Percentiles rank a stretch among this genome's conserved stretches.
Conservation (phyloP, 1,284 basidiomycete species). For the Tetrapyrgos nigripes region DNA sequence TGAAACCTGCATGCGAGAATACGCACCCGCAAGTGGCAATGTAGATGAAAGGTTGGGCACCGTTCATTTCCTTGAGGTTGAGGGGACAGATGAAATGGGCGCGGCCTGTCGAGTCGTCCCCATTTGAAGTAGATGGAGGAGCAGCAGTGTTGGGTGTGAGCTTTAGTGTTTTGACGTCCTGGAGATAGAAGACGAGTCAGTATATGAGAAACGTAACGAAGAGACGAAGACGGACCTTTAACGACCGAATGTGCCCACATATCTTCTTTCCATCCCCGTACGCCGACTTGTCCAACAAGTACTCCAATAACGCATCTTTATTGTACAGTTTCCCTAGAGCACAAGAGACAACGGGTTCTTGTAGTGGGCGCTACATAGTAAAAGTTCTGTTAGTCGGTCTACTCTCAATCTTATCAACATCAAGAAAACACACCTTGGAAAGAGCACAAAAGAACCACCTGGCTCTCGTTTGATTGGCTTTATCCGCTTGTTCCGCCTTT, state of each 20-base stretch:
- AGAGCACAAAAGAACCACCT: conserved; percentile 91
- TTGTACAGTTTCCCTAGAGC: conserved; percentile 93
- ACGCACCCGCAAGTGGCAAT: conserved; percentile 89
- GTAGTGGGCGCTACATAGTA: conserved; percentile 69
- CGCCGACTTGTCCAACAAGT: conserved; percentile 76
- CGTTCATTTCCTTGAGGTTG: conserved; percentile 93
- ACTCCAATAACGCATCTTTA: conserved; percentile 91
- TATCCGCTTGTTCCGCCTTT: conserved; percentile 88
- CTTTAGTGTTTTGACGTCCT: conserved; percentile 88
- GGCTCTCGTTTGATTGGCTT: conserved; percentile 85
- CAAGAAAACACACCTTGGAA: conserved; percentile 72
- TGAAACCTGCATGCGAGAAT: conserved; percentile 79
- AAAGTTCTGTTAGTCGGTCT: no score
- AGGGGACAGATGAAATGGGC: conserved; percentile 88
- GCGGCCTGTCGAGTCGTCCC: conserved; percentile 47
- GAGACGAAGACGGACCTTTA: conserved; percentile 69
- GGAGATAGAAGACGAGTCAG: conserved; percentile 5
- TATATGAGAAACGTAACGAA: neutral
- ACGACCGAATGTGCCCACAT: conserved; percentile 84
- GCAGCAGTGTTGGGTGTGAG: conserved; percentile 75
- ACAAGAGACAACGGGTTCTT: conserved; percentile 88
- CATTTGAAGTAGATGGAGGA: conserved; percentile 36
- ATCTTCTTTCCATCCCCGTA: conserved; percentile 87
- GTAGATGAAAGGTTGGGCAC: conserved; percentile 87
- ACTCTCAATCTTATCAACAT: no score